Base-by-base conservation (phyloP, 2,329 filamentous ascomycete genomes). In the Pseudogymnoascus sp. region DNA sequence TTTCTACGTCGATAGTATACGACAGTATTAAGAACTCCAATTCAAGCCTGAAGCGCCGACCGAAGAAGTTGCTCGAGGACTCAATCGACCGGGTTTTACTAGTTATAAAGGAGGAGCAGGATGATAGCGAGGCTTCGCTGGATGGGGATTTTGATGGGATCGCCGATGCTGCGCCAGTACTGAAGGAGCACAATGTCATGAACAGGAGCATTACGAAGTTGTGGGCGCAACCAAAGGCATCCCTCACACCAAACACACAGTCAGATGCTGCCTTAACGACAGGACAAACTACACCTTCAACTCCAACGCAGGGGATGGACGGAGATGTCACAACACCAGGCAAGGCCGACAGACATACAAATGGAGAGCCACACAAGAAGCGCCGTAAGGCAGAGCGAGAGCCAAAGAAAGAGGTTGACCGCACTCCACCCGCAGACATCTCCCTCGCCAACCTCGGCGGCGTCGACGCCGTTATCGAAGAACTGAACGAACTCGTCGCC, bases 21-120 rank as follows among this genome's bases (percentile, higher is more conserved):
- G 87, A 92, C 40, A 84, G 84, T 64, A 91, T 97, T 66, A 90
- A 92, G 69, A 78, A 80, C 60, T 96, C 92, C 12, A 97, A 97
- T 73, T 96, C 92, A 0, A 92, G 89, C 68, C 76, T 97, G 21
- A 91, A 90, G 66, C 82, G 94, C 21, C 86, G 89, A 68, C 91
- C 91, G 40, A 96, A 94, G 74, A 87, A 86, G 65, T 80, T 88
- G 0, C 77, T 97, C 1, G 90, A 96, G 73, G 90, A 94, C 66
- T 88, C 89, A 37, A 91, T 97, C 66, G 91, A 96, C 66, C 82
- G 91, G 6, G 91, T 92, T 0, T 77, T 97, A 14, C 83, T 87
- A 6, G 84, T 91, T 16, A 79, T 93, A 4, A 88, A 86, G 63
- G 78, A 80, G 67, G 84, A 90, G 28, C 28, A 70, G 71, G 72